A percentile compares a stretch with the other conserved stretches of the same genome.
phyloP scores from a whole-genome alignment of 2,329 filamentous ascomycete species.

The Ascochyta rabiei region DNA sequence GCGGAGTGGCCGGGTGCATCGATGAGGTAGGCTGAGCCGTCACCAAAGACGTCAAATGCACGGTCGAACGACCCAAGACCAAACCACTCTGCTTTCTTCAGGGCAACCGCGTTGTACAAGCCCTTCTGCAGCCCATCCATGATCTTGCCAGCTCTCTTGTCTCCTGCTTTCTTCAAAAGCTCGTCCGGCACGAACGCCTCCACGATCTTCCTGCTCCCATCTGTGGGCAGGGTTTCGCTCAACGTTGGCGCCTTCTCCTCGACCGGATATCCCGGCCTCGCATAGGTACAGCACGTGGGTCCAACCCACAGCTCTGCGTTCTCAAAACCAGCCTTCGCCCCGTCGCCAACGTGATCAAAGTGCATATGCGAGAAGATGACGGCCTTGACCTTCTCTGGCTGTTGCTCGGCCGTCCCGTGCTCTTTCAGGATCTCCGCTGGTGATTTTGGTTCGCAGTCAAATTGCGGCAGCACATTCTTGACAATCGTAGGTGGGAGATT shows the following conservation, averaged over 20 bases:
- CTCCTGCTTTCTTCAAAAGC: conserved; percentile 23
- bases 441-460: conserved; percentile 44
- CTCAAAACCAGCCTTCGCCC: conserved; percentile 43
- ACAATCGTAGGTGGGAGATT: conserved; percentile 49
- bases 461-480: conserved; percentile 50
- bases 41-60: conserved; percentile 56
- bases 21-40: conserved; percentile 57
- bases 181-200: conserved; percentile 42
- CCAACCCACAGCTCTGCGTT: conserved; percentile 50
- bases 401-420: conserved; percentile 34
- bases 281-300: conserved; percentile 40
- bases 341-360: conserved; percentile 51
- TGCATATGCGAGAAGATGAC: conserved; percentile 50
- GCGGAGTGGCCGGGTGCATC: conserved; percentile 60
- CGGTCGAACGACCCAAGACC: conserved; percentile 51
- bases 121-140: conserved; percentile 29
- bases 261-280: conserved; percentile 38
- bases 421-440: conserved; percentile 37
- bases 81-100: conserved; percentile 44
- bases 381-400: conserved; percentile 49
- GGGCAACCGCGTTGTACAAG: conserved; percentile 35
- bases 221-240: conserved; percentile 51
- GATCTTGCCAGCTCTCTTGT: conserved; percentile 35
- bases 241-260: conserved; percentile 38
- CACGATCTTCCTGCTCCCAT: conserved; percentile 52